These are phyloP conservation scores for Ciborinia camelliae DNA, from an alignment of 2,329 filamentous ascomycete genomes.

Conservation along the genomic window DNA sequence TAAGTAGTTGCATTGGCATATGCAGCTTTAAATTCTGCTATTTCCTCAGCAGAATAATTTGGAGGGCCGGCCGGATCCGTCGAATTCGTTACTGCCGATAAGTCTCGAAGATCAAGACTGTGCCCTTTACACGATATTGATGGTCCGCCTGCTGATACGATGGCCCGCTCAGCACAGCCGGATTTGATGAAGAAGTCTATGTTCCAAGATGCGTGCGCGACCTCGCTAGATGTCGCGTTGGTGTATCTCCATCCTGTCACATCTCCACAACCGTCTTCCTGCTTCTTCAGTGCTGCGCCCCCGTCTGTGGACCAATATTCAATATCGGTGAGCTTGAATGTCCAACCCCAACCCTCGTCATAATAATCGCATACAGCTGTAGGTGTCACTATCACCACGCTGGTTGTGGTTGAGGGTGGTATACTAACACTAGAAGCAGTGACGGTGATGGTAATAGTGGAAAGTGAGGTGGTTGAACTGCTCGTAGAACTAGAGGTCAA, in stretches of 20 bases:
- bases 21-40: too few relatives aligned
- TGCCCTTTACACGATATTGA: background rate
- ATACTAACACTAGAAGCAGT: background rate
- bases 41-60: too few relatives aligned
- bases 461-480: too few relatives aligned
- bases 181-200: background rate
- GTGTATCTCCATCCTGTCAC: background rate
- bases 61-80: too few relatives aligned
- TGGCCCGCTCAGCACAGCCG: background rate
- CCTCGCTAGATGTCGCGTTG: background rate
- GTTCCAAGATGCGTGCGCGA: too few relatives aligned
- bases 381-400: background rate
- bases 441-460: background rate
- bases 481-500: background rate
- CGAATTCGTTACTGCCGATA: too few relatives aligned
- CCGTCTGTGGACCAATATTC: background rate
- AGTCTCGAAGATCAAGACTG: too few relatives aligned
- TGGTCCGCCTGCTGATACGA: background rate
- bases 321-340: background rate
- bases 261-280: background rate
- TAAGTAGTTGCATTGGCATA: too few relatives aligned
- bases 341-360: background rate
- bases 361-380: background rate
- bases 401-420: background rate
- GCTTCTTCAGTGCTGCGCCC: background rate